A percentile compares a stretch with the other conserved stretches of the same genome.
phyloP scores from a whole-genome alignment of 2,329 filamentous ascomycete species.

The Colletotrichum sp. region DNA sequence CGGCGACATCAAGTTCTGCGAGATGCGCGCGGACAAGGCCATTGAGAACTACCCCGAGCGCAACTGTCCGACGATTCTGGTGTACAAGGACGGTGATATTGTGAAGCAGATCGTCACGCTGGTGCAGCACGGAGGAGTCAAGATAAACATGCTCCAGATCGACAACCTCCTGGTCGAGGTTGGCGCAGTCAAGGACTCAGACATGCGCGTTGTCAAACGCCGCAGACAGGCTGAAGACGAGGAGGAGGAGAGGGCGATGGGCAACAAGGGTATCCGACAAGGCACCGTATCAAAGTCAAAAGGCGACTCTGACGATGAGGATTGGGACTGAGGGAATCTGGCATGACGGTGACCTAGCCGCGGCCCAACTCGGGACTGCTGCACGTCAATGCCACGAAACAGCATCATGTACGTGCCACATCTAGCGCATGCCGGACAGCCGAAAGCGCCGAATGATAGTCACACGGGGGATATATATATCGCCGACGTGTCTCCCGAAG shows the following conservation, averaged over 20 bases:
- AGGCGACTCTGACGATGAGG: conserved; percentile 56
- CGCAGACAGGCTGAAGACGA: conserved; percentile 64
- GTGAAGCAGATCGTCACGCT: conserved; percentile 91
- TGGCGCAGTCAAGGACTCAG: conserved; percentile 78
- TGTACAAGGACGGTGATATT: conserved; percentile 94
- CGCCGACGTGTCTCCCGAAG: not conserved
- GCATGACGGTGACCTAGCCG: not conserved
- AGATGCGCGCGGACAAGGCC: conserved; percentile 89
- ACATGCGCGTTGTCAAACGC: conserved; percentile 75
- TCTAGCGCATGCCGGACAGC: not conserved
- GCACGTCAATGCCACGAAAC: not conserved
- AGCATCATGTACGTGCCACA: not conserved
- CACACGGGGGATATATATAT: not conserved
- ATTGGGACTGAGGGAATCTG: conserved; percentile 59
- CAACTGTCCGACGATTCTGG: conserved; percentile 92
- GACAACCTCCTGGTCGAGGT: conserved; percentile 83
- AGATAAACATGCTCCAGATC: conserved; percentile 74
- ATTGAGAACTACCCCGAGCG: conserved; percentile 96
- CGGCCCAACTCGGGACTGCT: not conserved
- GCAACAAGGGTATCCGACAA: conserved; percentile 57
- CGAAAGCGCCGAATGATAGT: not conserved
- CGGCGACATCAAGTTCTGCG: conserved; percentile 96
- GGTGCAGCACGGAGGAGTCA: conserved; percentile 75
- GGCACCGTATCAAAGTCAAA: conserved; percentile 50
- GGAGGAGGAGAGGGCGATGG: conserved; percentile 59